phyloP scores from a whole-genome alignment of 225 moss, liverwort and hornwort species.

The Pseudisothecium myosuroides region DNA sequence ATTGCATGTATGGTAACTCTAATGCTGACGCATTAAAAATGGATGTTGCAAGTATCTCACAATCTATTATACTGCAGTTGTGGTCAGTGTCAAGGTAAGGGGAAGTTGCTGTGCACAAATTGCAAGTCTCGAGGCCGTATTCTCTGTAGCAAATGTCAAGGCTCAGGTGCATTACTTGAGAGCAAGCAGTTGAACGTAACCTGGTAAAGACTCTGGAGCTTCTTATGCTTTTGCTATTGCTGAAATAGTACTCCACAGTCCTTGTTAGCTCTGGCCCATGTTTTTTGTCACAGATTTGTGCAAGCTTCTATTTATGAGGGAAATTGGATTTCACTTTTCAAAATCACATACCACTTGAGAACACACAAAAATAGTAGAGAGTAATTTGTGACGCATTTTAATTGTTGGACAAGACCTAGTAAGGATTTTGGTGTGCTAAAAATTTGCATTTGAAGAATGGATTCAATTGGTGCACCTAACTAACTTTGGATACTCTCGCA shows the following conservation, averaged over 20 bases:
- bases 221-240: background rate
- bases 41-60: background rate
- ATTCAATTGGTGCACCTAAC: background rate
- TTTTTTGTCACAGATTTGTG: background rate
- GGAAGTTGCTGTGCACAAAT: constrained; percentile 36
- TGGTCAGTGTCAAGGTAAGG: constrained; percentile 59
- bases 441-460: background rate
- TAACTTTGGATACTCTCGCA: background rate
- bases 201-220: constrained; percentile 31
- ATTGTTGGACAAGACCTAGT: background rate
- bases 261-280: background rate
- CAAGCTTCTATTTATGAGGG: background rate
- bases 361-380: no score
- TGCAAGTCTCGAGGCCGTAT: constrained; percentile 63
- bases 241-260: background rate
- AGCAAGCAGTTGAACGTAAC: constrained; percentile 51
- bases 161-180: constrained; percentile 64
- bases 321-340: background rate
- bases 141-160: constrained; percentile 45
- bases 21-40: background rate
- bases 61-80: constrained; percentile 36
- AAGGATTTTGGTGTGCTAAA: background rate
- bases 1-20: background rate
- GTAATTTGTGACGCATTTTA: background rate
- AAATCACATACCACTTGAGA: background rate